A percentile compares a stretch with the other conserved stretches of the same genome.
Evolutionary conservation across 2,329 filamentous ascomycete species (phyloP).

Genomic region (Dissoconium aciculare): DNA sequence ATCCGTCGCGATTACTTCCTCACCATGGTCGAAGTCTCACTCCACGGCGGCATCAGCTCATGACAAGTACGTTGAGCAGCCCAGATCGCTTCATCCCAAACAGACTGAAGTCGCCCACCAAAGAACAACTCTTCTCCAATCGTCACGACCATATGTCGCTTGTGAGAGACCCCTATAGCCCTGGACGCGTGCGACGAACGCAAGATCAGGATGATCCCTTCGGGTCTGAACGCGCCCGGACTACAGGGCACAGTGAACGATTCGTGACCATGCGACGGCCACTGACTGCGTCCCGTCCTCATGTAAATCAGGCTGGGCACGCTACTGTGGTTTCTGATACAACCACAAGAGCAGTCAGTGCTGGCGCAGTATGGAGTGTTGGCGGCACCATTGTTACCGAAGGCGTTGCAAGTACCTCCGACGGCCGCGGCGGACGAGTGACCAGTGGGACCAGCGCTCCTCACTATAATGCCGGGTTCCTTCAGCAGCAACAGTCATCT

Average conservation of each 20-base stretch:
- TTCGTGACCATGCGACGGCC: slow-evolving; percentile 13
- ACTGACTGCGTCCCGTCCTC: slow-evolving; percentile 2
- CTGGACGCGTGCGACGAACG: background rate
- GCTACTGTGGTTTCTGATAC: too few species aligned
- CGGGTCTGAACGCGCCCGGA: slow-evolving; percentile 9
- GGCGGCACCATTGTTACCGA: slow-evolving; percentile 42
- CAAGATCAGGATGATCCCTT: slow-evolving; percentile 15
- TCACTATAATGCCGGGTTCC: slow-evolving; percentile 42
- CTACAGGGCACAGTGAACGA: slow-evolving; percentile 11
- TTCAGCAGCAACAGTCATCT: slow-evolving; percentile 24
- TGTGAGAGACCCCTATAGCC: too few species aligned
- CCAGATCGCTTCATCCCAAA: slow-evolving; percentile 46
- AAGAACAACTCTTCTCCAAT: slow-evolving; percentile 14
- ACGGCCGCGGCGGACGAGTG: slow-evolving; percentile 50
- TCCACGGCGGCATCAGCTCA: slow-evolving; percentile 11
- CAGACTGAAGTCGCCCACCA: slow-evolving; percentile 16
- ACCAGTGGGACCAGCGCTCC: slow-evolving; percentile 60
- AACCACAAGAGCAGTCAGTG: slow-evolving; percentile 39
- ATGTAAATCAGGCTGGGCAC: too few species aligned
- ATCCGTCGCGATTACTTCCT: slow-evolving; percentile 11
- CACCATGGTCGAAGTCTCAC: slow-evolving; percentile 11
- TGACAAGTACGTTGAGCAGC: slow-evolving; percentile 15
- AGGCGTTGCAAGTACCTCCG: slow-evolving; percentile 29
- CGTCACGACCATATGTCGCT: too few species aligned
- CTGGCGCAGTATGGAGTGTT: slow-evolving; percentile 61